Evolutionary conservation across 2,329 filamentous ascomycete species (phyloP), one percentile per base, ranked within the genome.

Genomic region (Cordyceps fumosorosea): DNA sequence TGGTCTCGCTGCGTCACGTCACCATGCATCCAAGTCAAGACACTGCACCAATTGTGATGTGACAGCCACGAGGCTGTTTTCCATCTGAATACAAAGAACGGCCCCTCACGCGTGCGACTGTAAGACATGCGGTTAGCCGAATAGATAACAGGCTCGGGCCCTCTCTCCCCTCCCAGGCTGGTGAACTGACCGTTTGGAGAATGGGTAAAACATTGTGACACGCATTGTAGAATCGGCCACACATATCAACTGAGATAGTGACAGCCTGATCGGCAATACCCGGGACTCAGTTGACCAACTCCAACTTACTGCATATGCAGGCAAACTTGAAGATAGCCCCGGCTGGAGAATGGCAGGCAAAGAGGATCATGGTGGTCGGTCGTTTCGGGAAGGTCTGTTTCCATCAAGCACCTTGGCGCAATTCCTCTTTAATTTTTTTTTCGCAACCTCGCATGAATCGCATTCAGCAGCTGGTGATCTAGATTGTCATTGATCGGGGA

Each of bases 311-410:
- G 34, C 29, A 60, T 32, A 34, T 29, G 29, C 5, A 29, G 29
- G 29, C 29, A 29, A 11, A 10, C 48, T 53, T 59, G 44, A 53
- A 60, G 53, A 16, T 26, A 52, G 42, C 4, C 20, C 42, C 22
- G 52, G 37, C 48, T 53, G 56, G 56, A 60, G 44, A 45, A 47
- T 59, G 29, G 45, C 24, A 59, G 51, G 56, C 56, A 59, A 47
- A 8, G 5, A n/a, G n/a, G 3, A 42, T 32, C n/a, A n/a, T n/a
- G 18, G 18, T 14, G 10, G 11, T 51, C 7, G 16, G 22, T 18
- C 7, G 47, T 51, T 42, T 51, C 12, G 20, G 56, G 56, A 52
- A 59, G 48, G 47, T 51, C 34, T 5, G 29, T 32, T 32, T 32
- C 29, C 29, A 32, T 32, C 29, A 32, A 32, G 29, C 29, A 4